Evolutionary conservation across 495 filamentous ascomycete genomes (phyloP).

Genomic region (Aspergillus hancockii): DNA sequence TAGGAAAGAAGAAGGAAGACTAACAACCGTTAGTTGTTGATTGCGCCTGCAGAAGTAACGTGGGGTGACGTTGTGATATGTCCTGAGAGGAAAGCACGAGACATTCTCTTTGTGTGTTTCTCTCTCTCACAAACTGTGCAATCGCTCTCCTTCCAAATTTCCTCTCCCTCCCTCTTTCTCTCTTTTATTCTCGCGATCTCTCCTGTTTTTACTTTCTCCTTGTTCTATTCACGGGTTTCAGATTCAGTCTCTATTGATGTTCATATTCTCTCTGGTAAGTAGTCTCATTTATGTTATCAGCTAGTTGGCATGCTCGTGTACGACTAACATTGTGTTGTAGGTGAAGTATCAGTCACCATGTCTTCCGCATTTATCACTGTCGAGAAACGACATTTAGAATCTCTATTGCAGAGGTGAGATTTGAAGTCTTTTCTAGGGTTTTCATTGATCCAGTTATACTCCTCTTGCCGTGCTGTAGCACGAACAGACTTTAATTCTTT

Average conservation of each 20-base stretch:
- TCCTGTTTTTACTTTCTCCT: not conserved
- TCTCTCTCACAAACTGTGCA: too few relatives aligned
- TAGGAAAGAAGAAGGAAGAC: constrained; percentile 1
- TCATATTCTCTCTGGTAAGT: not conserved
- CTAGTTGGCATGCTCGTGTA: not conserved
- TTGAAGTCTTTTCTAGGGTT: not conserved
- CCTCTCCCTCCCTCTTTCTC: not conserved
- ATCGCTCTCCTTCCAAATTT: constrained; percentile 1
- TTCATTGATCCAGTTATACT: not conserved
- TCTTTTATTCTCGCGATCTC: not conserved
- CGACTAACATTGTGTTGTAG: not conserved
- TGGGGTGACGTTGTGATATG: constrained; percentile 18
- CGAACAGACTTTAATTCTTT: too few relatives aligned
- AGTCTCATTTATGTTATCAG: not conserved
- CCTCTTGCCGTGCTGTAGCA: too few relatives aligned
- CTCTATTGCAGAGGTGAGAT: constrained; percentile 48
- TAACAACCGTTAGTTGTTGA: constrained; percentile 8
- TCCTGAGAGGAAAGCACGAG: constrained; percentile 10
- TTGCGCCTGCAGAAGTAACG: constrained; percentile 19
- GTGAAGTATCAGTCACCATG: not conserved
- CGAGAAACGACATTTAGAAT: constrained; percentile 54
- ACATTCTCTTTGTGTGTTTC: not conserved
- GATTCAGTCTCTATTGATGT: not conserved
- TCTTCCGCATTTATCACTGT: constrained; percentile 46
- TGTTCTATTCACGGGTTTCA: not conserved